These are phyloP conservation scores for Candida xiaguanensis DNA, from an alignment of 805 yeast species.

Conservation along the genomic window DNA sequence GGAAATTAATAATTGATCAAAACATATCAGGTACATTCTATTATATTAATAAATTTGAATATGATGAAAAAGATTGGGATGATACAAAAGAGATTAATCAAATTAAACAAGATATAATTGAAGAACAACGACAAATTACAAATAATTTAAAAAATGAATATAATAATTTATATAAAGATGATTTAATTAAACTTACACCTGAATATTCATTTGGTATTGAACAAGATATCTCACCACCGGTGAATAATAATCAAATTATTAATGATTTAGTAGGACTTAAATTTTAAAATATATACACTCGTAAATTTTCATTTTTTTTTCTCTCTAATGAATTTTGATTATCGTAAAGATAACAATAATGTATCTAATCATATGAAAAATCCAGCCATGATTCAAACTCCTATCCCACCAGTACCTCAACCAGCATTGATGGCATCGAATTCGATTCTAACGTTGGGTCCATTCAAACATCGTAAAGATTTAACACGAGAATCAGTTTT, in stretches of 20 bases:
- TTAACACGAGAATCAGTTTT: conserved; percentile 65
- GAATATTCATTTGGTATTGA: conserved; percentile 8
- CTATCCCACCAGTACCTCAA: conserved; percentile 28
- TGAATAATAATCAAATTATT: neutral
- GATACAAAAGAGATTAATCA: conserved; percentile 8
- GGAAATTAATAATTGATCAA: conserved; percentile 62
- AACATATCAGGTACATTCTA: conserved; percentile 64
- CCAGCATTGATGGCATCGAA: conserved; percentile 38
- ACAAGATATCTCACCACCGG: neutral
- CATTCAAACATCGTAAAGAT: conserved; percentile 53
- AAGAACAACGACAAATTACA: conserved; percentile 18
- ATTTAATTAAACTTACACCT: conserved; percentile 14
- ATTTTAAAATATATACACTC: conserved; percentile 5
- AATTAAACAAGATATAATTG: conserved; percentile 13
- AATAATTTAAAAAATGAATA: conserved; percentile 10
- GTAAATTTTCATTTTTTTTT: neutral
- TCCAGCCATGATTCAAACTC: conserved; percentile 5
- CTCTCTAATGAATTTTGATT: conserved; percentile 6
- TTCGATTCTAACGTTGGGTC: conserved; percentile 38
- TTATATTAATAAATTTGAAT: conserved; percentile 44
- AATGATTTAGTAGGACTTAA: conserved; percentile 12
- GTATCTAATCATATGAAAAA: neutral
- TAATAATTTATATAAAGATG: conserved; percentile 9
- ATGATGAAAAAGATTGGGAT: conserved; percentile 10
- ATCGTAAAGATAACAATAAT: conserved; percentile 5